Conservation (phyloP, 2,329 filamentous ascomycete species). For the Cercospora beticola region DNA sequence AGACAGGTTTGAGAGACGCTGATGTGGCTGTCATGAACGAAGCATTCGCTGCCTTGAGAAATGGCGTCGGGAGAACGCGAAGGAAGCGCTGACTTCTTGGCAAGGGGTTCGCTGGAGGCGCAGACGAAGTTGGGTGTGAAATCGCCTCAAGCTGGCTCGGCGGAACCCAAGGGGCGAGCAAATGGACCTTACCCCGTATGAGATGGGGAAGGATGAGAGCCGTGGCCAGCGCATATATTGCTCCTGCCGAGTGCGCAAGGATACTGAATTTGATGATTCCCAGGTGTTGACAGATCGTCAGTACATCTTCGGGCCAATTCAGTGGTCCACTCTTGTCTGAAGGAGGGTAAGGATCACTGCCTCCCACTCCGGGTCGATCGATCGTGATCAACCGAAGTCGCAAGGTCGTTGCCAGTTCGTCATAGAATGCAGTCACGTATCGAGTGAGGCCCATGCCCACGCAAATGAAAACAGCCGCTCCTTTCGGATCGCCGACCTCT, state of each 20-base stretch:
- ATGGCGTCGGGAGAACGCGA: constrained; percentile 81
- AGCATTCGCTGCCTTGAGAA: constrained; percentile 91
- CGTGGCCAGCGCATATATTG: constrained; percentile 95
- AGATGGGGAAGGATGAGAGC: constrained; percentile 94
- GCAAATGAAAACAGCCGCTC: constrained; percentile 91
- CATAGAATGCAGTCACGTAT: constrained; percentile 96
- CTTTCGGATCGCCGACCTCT: constrained; percentile 89
- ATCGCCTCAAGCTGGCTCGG: constrained; percentile 87
- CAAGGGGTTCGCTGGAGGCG: constrained; percentile 79
- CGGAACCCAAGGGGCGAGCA: constrained; percentile 95
- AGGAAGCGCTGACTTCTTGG: constrained; percentile 90
- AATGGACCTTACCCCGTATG: constrained; percentile 88
- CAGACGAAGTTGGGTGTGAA: constrained; percentile 40
- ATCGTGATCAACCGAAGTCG: constrained; percentile 89
- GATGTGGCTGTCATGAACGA: constrained; percentile 90
- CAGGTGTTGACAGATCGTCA: constrained; percentile 86
- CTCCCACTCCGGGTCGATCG: constrained; percentile 89
- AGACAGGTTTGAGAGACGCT: constrained; percentile 48
- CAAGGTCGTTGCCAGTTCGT: constrained; percentile 85
- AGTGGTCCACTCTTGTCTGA: constrained; percentile 76
- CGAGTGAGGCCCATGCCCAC: constrained; percentile 96
- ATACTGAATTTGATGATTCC: constrained; percentile 96
- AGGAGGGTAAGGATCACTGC: constrained; percentile 81
- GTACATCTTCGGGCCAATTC: constrained; percentile 91
- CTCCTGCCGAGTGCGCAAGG: constrained; percentile 90